Percentiles rank a stretch among this genome's conserved stretches.
phyloP scores from a whole-genome alignment of 495 filamentous ascomycete species.

The Coniosporium apollinis region DNA sequence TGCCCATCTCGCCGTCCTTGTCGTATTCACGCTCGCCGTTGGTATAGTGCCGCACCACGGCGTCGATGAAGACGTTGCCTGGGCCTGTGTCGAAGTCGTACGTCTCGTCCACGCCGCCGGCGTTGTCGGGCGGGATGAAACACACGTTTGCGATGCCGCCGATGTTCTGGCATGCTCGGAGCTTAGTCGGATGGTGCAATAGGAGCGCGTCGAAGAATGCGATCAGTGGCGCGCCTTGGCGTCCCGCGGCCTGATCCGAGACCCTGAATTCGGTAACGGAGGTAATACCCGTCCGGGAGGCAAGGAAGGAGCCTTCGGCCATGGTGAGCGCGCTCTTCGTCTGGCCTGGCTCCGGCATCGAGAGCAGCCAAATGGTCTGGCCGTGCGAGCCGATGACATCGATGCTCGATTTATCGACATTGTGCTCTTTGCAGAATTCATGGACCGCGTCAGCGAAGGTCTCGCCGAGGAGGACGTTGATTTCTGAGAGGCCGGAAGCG shows the following conservation, averaged over 20 bases:
- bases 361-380: constrained; percentile 41
- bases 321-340: constrained; percentile 32
- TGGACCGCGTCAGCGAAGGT: constrained; percentile 8
- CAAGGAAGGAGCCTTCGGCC: constrained; percentile 28
- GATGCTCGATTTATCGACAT: constrained; percentile 30
- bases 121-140: constrained; percentile 37
- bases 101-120: constrained; percentile 29
- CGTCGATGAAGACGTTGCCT: constrained; percentile 32
- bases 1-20: constrained; percentile 34
- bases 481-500: constrained; percentile 8
- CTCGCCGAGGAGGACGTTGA: constrained; percentile 13
- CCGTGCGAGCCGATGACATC: constrained; percentile 41
- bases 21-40: constrained; percentile 29
- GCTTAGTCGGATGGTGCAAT: constrained; percentile 37
- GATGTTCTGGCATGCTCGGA: constrained; percentile 42
- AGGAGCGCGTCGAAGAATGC: constrained; percentile 31
- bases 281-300: constrained; percentile 25
- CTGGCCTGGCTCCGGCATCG: constrained; percentile 33
- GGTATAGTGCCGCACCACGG: constrained; percentile 29
- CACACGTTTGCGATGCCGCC: constrained; percentile 43
- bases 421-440: constrained; percentile 24
- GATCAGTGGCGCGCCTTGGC: constrained; percentile 32
- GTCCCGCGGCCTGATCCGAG: constrained; percentile 27
- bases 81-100: constrained; percentile 39
- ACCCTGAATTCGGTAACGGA: constrained; percentile 30